Conservation (phyloP, 768 basidiomycete species). For the Boletus pseudo-olivaceus region DNA sequence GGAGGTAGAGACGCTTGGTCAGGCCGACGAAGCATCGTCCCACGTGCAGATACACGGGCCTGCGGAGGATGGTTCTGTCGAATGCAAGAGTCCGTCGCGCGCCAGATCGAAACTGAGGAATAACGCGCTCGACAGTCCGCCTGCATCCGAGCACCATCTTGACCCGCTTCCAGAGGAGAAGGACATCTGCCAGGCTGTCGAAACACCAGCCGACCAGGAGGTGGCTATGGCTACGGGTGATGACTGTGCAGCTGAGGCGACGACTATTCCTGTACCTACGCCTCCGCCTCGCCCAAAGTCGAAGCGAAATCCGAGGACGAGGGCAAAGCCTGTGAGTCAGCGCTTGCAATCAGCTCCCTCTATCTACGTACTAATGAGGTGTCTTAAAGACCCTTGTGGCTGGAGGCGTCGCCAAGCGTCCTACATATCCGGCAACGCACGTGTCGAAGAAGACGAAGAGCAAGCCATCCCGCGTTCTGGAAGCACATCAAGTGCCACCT, state of each 20-base stretch:
- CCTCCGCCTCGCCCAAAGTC: constrained; percentile 6
- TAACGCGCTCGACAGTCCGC: neutral
- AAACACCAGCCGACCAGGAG: neutral
- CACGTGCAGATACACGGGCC: constrained; percentile 1
- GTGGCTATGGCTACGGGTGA: neutral
- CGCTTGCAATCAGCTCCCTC: neutral
- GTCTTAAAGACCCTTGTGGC: constrained; percentile 16
- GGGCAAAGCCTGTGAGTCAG: constrained; percentile 21
- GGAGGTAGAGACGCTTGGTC: constrained; percentile 16
- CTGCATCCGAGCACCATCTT: neutral
- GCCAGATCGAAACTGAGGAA: neutral
- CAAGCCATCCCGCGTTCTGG: constrained; percentile 10
- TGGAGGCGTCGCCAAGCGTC: constrained; percentile 19
- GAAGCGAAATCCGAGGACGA: constrained; percentile 30
- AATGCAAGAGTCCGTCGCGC: neutral
- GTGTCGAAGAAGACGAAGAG: constrained; percentile 18
- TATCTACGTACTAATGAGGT: constrained; percentile 17
- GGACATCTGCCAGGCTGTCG: neutral
- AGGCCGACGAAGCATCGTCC: constrained; percentile 1
- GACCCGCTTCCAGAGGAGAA: constrained; percentile 1
- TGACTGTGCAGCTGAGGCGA: neutral
- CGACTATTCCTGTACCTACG: neutral
- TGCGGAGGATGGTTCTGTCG: neutral
- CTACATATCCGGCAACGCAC: constrained; percentile 12
- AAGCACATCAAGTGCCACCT: constrained; percentile 8